Base-by-base conservation (phyloP, 2,329 filamentous ascomycete species). In the Scortechinia acanthostroma region DNA sequence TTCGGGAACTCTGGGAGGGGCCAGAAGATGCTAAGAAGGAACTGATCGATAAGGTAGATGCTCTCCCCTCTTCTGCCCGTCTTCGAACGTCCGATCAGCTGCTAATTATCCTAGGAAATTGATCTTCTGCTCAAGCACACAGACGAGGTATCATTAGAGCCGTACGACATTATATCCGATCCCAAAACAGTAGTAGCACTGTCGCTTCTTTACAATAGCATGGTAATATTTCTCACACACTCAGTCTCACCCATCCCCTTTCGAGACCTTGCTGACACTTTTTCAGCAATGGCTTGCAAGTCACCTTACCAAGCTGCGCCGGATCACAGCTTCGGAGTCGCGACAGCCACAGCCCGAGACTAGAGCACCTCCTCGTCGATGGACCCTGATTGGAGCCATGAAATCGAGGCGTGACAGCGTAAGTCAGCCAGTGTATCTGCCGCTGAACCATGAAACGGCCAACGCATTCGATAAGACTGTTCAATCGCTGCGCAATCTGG, bases 401-500 rank as follows among this genome's bases (percentile, higher is more conserved):
- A 21, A 6, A 3, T 3, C 22, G 2, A 3, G 5, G 28, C 44
- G 4, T 33, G 37, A 50, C 21, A 52, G 46, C 23, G 10, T 42
- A 22, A 52, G 25, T 35, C 10, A 44, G 45, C 21, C 47, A 25
- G 35, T 21, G 15, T 21, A 43, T 19, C 45, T 49, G 13, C 35
- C 35, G 4, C 20, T 37, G 6, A 37, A 19, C 20, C 10, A 6
- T 15, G 23, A n/a, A 5, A 19, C n/a, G 17, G 22, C 2, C 45
- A 87, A 84, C 53, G 81, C 83, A 16, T 97, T 98, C 60, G 93
- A 98, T 61, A 82, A 76, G 48, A 93, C 95, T 16, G 74, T 96
- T 6, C 75, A 82, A 19, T 91, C 88, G 2, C 93, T 91, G 62
- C 84, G 88, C 48, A 78, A 88, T 50, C 81, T 98, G 28, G 87